Base-by-base conservation (phyloP, 2,329 filamentous ascomycete genomes). In the Clonostachys byssicola region DNA sequence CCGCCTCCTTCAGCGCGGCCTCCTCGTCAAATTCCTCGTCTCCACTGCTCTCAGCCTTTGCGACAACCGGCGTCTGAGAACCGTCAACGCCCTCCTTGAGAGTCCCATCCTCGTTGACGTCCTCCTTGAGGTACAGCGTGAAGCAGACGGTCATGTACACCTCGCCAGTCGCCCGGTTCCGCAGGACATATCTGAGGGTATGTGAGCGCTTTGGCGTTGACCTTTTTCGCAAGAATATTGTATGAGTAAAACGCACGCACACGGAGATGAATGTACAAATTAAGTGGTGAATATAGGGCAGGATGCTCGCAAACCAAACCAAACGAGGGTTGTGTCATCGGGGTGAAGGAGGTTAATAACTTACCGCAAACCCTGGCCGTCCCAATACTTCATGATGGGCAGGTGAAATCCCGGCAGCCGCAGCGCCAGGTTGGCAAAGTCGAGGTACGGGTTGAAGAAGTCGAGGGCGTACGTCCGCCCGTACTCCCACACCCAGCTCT, bases 371-470 rank as follows among this genome's bases (percentile, higher is more conserved):
- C 81, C 81, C 68, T 92, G 86, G 1, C 88, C 88, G 57, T 92
- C 87, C 86, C 88, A 91, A 61, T 89, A 90, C 56, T 78, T 83
- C 63, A 91, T 81, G 46, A 92, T 85, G 2, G 83, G 82, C 17
- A 91, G 66, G 12, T 81, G 81, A 56, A 91, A 89, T 1, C 87
- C 86, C 0, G 89, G 89, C 33, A 94, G 60, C 45, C 80, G 76
- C 18, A 94, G 67, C 30, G 86, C 76, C 57, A 92, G 85, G 54
- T 86, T 84, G 65, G 64, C 61, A 63, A 97, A 96, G 65, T 95
- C 90, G 42, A 99, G 67, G 66, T 95, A 96, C 2, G 88, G 87
- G 63, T 97, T 97, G 66, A 86, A 95, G 66, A 99, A 97, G 59
- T 83, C 79, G 18, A 80, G 61, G 1, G 71, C 73, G 50, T 82